Evolutionary conservation across 169 alveolate genomes (phyloP).

Genomic region (Plasmodium berghei): DNA sequence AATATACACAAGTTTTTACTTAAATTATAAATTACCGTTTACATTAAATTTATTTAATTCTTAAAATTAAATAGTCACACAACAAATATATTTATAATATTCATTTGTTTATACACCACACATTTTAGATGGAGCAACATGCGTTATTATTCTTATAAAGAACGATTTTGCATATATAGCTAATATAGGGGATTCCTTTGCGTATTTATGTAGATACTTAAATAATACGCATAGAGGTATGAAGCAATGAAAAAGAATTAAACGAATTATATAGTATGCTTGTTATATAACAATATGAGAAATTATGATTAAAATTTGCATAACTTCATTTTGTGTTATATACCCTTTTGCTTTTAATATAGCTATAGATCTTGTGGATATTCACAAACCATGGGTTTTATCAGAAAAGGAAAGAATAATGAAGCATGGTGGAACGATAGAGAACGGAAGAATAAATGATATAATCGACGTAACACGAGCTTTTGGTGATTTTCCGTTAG

Average conservation of each 20-base stretch:
- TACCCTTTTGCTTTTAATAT: neutral
- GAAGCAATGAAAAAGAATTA: neutral
- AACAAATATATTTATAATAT: too few species aligned
- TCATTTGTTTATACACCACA: too few species aligned
- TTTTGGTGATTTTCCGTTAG: slow-evolving; percentile 96
- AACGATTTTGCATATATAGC: slow-evolving; percentile 80
- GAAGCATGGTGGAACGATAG: slow-evolving; percentile 96
- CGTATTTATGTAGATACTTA: slow-evolving; percentile 82
- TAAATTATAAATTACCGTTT: slow-evolving; percentile 12
- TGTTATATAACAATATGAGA: too few species aligned
- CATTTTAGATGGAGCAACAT: slow-evolving; percentile 89
- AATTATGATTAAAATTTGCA: too few species aligned
- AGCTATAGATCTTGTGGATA: slow-evolving; percentile 94
- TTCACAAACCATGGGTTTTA: slow-evolving; percentile 96
- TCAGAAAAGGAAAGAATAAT: slow-evolving; percentile 94
- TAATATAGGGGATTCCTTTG: slow-evolving; percentile 90
- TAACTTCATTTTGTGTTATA: neutral
- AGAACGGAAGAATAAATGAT: slow-evolving; percentile 97
- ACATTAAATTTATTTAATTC: neutral
- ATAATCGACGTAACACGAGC: slow-evolving; percentile 96
- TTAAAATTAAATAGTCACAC: too few species aligned
- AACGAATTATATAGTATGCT: too few species aligned
- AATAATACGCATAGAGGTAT: slow-evolving; percentile 48
- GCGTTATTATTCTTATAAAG: slow-evolving; percentile 81
- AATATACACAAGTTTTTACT: neutral